Conservation (phyloP, 352 stramenopile species). For the Ochromonadaceae sp. region DNA sequence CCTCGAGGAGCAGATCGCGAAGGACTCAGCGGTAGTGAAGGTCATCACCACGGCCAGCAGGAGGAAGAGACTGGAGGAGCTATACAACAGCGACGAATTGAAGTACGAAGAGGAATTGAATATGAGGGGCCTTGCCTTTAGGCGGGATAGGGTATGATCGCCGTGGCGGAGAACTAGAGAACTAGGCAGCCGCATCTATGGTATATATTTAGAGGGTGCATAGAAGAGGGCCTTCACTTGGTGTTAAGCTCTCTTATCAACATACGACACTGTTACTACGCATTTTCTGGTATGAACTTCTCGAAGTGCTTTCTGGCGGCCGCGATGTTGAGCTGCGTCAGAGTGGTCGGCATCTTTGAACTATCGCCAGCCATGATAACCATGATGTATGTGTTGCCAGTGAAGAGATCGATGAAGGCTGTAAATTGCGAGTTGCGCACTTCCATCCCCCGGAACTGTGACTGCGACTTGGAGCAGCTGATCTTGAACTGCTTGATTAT, state of each 20-base stretch:
- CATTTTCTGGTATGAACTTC: slow-evolving; percentile 78
- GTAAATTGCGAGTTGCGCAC: slow-evolving; percentile 84
- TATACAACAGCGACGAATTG: slow-evolving; percentile 3
- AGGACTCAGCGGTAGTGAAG: background rate
- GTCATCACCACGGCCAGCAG: background rate
- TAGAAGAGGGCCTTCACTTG: background rate
- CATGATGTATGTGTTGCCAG: slow-evolving; percentile 95
- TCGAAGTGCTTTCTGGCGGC: slow-evolving; percentile 85
- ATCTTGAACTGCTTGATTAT: slow-evolving; percentile 99
- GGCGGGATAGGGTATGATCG: background rate
- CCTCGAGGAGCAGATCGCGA: background rate
- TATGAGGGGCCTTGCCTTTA: background rate
- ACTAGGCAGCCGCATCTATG: too few species aligned
- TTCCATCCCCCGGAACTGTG: slow-evolving; percentile 93
- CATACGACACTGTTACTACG: background rate
- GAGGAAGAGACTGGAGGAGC: background rate
- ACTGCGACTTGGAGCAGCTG: slow-evolving; percentile 90
- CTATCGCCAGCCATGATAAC: slow-evolving; percentile 73
- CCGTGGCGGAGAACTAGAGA: background rate
- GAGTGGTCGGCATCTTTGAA: slow-evolving; percentile 52
- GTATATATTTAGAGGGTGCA: too few species aligned
- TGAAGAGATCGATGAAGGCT: slow-evolving; percentile 95
- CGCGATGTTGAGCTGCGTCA: slow-evolving; percentile 91
- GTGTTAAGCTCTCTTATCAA: background rate
- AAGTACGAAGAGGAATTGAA: slow-evolving; percentile 1